phyloP scores from a whole-genome alignment of 2,329 filamentous ascomycete genomes.

The Fusarium agapanthi region DNA sequence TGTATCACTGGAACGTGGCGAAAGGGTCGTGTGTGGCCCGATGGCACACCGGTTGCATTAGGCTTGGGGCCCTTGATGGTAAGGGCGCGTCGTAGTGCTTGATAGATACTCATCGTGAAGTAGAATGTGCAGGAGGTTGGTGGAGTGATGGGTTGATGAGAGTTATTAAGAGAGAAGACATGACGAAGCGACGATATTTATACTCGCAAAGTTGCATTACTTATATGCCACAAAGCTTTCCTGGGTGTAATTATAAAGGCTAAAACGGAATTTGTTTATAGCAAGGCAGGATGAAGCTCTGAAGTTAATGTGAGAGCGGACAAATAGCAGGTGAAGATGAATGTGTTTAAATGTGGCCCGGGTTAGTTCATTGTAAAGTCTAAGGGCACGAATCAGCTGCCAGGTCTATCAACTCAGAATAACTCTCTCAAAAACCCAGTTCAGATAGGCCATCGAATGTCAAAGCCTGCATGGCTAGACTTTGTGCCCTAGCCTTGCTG shows the following conservation, averaged over 20 bases:
- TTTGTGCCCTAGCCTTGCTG: too few relatives aligned
- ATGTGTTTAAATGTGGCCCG: not conserved
- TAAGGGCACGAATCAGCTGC: too few relatives aligned
- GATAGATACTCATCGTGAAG: not conserved
- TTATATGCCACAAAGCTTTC: not conserved
- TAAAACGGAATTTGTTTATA: too few relatives aligned
- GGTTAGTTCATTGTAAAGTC: not conserved
- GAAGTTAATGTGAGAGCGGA: not conserved
- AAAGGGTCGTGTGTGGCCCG: not conserved
- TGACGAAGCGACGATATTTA: not conserved
- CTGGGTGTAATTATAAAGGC: not conserved
- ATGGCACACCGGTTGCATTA: fast-evolving
- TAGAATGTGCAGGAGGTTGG: not conserved
- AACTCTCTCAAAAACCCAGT: too few relatives aligned
- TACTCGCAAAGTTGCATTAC: fast-evolving
- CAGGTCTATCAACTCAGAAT: too few relatives aligned
- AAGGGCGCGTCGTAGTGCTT: not conserved
- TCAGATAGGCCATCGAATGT: too few relatives aligned
- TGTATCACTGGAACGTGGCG: not conserved
- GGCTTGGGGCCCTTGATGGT: not conserved
- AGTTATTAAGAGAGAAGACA: too few relatives aligned
- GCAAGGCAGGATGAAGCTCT: not conserved
- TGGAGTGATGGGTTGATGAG: too few relatives aligned
- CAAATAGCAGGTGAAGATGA: fast-evolving
- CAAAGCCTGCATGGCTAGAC: too few relatives aligned